Conservation (phyloP, 805 yeast genomes). For the Saccharomycopsis capsularis region DNA sequence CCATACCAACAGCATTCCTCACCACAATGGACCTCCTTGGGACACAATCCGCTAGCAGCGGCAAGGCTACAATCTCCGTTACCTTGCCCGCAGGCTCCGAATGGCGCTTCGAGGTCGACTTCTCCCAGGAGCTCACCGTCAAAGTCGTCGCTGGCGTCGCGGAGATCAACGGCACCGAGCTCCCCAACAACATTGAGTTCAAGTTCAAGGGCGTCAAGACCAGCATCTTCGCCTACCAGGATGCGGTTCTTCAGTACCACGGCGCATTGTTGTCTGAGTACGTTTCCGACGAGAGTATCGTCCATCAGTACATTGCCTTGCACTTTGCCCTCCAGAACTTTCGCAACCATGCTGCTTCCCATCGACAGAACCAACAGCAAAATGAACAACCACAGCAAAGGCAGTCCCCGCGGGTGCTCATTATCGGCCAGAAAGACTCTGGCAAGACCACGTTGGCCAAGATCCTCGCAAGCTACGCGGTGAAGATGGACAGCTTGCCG, state of each 20-base stretch:
- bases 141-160: conserved; percentile 62
- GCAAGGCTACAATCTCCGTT: not conserved
- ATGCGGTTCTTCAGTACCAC: conserved; percentile 22
- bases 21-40: not conserved
- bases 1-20: no score
- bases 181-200: conserved; percentile 63
- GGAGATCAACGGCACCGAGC: conserved; percentile 90
- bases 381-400: no score
- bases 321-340: conserved; percentile 68
- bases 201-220: conserved; percentile 47
- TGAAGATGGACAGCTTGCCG: conserved; percentile 57
- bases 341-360: conserved; percentile 39
- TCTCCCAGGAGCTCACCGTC: conserved; percentile 42
- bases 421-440: conserved; percentile 62
- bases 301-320: conserved; percentile 56
- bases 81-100: conserved; percentile 38
- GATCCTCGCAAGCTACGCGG: conserved; percentile 66
- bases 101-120: conserved; percentile 71
- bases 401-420: conserved; percentile 50
- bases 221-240: conserved; percentile 44
- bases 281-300: conserved; percentile 62
- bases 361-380: conserved; percentile 15
- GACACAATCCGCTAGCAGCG: not conserved
- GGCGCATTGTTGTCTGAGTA: conserved; percentile 47
- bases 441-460: conserved; percentile 79